Evolutionary conservation across 2,329 filamentous ascomycete species (phyloP).

Genomic region (Colletotrichum phormii): DNA sequence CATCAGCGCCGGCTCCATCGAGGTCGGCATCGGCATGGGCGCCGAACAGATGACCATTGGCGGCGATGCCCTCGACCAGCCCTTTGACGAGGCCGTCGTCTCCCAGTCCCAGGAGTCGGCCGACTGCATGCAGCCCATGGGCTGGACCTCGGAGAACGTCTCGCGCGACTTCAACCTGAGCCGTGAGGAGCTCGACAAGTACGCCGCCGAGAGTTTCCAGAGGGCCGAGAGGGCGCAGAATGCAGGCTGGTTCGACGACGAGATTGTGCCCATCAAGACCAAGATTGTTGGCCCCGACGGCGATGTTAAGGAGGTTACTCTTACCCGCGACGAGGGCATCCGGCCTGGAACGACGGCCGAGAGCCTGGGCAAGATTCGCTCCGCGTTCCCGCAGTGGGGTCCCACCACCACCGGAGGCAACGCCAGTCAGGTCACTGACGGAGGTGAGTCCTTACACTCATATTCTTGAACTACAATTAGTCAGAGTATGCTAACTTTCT

Average conservation of each 20-base stretch:
- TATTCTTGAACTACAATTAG: neutral
- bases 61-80: slow-evolving; percentile 75
- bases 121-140: slow-evolving; percentile 96
- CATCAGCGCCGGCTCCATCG: slow-evolving; percentile 83
- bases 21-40: slow-evolving; percentile 87
- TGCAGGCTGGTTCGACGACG: slow-evolving; percentile 90
- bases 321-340: slow-evolving; percentile 91
- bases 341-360: slow-evolving; percentile 91
- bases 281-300: slow-evolving; percentile 87
- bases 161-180: slow-evolving; percentile 88
- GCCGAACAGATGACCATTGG: slow-evolving; percentile 88
- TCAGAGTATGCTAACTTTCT: neutral
- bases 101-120: slow-evolving; percentile 77
- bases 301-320: slow-evolving; percentile 79
- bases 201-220: slow-evolving; percentile 87
- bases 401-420: slow-evolving; percentile 91
- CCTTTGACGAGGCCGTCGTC: slow-evolving; percentile 83
- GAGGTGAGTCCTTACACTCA: slow-evolving; percentile 62
- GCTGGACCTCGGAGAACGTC: slow-evolving; percentile 97
- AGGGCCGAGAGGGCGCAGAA: slow-evolving; percentile 92
- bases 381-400: slow-evolving; percentile 92
- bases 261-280: slow-evolving; percentile 90
- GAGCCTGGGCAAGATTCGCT: slow-evolving; percentile 83
- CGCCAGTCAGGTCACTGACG: slow-evolving; percentile 94
- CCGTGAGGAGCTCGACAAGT: slow-evolving; percentile 84